Evolutionary conservation across 768 basidiomycete genomes (phyloP).

Genomic region (Pulveroboletus frians): DNA sequence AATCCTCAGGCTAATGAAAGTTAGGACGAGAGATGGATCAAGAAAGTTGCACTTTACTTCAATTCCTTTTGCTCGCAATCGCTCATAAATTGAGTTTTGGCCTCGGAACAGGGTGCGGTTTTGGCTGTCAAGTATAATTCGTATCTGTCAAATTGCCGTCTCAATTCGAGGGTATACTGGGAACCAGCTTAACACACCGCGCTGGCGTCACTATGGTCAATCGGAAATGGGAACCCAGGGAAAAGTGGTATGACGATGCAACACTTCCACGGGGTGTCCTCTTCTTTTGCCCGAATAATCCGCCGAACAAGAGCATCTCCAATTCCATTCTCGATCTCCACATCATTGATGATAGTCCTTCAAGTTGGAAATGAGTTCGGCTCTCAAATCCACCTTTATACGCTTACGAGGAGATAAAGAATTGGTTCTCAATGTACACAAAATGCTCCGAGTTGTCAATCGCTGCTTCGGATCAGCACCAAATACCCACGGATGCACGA

Average conservation of each 20-base stretch:
- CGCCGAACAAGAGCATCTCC: slow-evolving; percentile 91
- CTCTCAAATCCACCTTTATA: neutral
- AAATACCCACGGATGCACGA: neutral
- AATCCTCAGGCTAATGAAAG: slow-evolving; percentile 74
- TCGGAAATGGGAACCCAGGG: slow-evolving; percentile 89
- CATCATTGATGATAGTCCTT: slow-evolving; percentile 80
- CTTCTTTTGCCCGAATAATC: slow-evolving; percentile 81
- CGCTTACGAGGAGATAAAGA: slow-evolving; percentile 82
- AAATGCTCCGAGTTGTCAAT: slow-evolving; percentile 95
- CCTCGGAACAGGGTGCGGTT: slow-evolving; percentile 85
- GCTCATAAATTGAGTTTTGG: slow-evolving; percentile 84
- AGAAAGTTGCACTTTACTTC: slow-evolving; percentile 46
- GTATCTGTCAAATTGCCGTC: slow-evolving; percentile 47
- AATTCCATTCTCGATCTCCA: slow-evolving; percentile 86
- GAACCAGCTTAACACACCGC: slow-evolving; percentile 50
- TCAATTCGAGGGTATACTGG: neutral
- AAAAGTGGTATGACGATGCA: slow-evolving; percentile 88
- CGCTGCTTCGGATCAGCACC: slow-evolving; percentile 40
- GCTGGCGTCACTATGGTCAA: slow-evolving; percentile 90
- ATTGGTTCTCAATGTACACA: slow-evolving; percentile 96
- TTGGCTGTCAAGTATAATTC: slow-evolving; percentile 94
- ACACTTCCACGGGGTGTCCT: slow-evolving; percentile 82
- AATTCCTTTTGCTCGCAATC: slow-evolving; percentile 82
- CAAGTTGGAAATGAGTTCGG: neutral
- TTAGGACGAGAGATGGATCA: neutral